These are phyloP conservation scores for Yamadazyma sp. DNA, from an alignment of 805 yeast genomes.

Conservation along the genomic window DNA sequence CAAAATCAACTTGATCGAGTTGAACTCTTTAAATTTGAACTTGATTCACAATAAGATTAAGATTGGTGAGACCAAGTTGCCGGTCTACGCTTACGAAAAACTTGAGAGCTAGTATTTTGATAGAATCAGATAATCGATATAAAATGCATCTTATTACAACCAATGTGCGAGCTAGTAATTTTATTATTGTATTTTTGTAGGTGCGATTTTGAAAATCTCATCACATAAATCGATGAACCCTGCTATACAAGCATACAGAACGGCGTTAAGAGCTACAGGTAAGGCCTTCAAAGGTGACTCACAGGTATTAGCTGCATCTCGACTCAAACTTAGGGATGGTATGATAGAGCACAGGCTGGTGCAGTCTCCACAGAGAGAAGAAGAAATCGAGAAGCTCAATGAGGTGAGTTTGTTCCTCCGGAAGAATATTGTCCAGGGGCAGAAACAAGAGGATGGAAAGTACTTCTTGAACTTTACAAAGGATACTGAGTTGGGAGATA, in stretches of 20 bases:
- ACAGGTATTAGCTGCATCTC: constrained; percentile 55
- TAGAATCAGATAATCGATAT: background rate
- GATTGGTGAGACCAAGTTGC: constrained; percentile 42
- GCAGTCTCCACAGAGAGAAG: constrained; percentile 19
- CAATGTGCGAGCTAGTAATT: constrained; percentile 3
- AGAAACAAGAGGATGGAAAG: constrained; percentile 42
- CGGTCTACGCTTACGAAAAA: constrained; percentile 52
- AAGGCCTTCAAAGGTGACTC: constrained; percentile 56
- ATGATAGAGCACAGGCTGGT: constrained; percentile 35
- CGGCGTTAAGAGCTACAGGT: constrained; percentile 64
- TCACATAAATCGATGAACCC: constrained; percentile 7
- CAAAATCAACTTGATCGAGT: constrained; percentile 46
- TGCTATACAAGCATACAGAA: constrained; percentile 58
- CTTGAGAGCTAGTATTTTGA: constrained; percentile 7
- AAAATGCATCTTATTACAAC: background rate
- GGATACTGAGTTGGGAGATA: constrained; percentile 88
- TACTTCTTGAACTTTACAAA: constrained; percentile 69
- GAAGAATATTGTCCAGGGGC: constrained; percentile 86
- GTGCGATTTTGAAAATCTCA: background rate
- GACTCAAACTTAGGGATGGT: constrained; percentile 57
- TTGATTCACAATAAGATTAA: constrained; percentile 32
- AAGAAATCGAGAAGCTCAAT: constrained; percentile 55
- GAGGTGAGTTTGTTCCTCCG: constrained; percentile 71
- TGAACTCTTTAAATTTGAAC: constrained; percentile 46
- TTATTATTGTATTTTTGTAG: background rate